phyloP scores from a whole-genome alignment of 1,284 basidiomycete species.

The Peniophora sp. region DNA sequence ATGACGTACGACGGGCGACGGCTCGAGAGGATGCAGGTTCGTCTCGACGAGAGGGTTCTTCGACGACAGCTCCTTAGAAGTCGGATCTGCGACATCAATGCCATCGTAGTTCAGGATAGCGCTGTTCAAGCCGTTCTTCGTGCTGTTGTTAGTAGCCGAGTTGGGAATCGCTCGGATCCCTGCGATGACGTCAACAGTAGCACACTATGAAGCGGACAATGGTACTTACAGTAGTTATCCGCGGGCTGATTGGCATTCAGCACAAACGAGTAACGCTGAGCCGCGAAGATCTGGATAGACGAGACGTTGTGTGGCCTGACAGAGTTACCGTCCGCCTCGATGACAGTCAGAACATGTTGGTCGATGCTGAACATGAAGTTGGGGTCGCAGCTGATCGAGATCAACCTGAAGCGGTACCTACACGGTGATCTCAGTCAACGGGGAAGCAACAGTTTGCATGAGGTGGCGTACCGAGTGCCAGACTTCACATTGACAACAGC shows the following conservation, averaged over 20 bases:
- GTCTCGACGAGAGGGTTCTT: slow-evolving; percentile 19
- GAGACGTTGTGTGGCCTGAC: slow-evolving; percentile 31
- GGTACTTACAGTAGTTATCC: slow-evolving; percentile 26
- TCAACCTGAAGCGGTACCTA: slow-evolving; percentile 30
- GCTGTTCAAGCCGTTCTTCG: slow-evolving; percentile 1
- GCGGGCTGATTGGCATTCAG: slow-evolving; percentile 19
- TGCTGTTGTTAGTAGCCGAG: neutral
- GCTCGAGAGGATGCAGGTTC: slow-evolving; percentile 12
- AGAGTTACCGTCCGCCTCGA: slow-evolving; percentile 40
- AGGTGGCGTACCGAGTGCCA: slow-evolving; percentile 23
- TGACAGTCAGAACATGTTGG: slow-evolving; percentile 33
- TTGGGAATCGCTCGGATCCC: slow-evolving; percentile 16
- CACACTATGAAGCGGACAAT: neutral
- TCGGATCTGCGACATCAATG: slow-evolving; percentile 23
- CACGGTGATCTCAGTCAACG: neutral
- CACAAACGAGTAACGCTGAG: slow-evolving; percentile 25
- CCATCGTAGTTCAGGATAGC: slow-evolving; percentile 29
- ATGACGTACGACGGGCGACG: slow-evolving; percentile 17
- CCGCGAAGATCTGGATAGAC: slow-evolving; percentile 25
- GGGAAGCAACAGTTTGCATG: slow-evolving; percentile 15
- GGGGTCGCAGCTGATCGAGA: slow-evolving; percentile 10
- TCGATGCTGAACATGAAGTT: slow-evolving; percentile 32
- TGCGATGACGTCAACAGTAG: neutral
- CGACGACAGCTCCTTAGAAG: slow-evolving; percentile 8
- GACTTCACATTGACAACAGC: slow-evolving; percentile 22